A percentile compares a stretch with the other conserved stretches of the same genome.
phyloP scores from a whole-genome alignment of 73 alveolate genomes.

The Paramecium tetraurelia region DNA sequence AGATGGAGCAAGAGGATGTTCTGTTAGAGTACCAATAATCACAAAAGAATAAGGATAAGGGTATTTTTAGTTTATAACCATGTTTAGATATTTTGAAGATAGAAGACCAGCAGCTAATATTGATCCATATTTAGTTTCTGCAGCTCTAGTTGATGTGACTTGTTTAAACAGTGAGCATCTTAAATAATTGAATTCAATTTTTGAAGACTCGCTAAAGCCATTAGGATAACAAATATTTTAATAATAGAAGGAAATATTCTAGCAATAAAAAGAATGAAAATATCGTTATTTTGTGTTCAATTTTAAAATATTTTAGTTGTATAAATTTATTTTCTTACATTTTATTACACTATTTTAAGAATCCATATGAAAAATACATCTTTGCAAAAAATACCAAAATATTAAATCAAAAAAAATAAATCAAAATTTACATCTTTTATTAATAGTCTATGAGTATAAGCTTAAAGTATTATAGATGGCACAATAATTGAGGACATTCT shows the following conservation, averaged over 20 bases:
- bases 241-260: not conserved
- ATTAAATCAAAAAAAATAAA: too few species aligned
- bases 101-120: slow-evolving; percentile 93
- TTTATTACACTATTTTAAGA: too few species aligned
- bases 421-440: too few species aligned
- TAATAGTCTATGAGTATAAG: too few species aligned
- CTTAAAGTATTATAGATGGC: too few species aligned
- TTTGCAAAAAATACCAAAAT: too few species aligned
- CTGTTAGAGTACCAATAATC: slow-evolving; percentile 87
- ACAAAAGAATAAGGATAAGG: slow-evolving; percentile 76
- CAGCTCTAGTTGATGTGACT: slow-evolving; percentile 71
- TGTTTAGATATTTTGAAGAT: slow-evolving; percentile 81
- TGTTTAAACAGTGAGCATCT: not conserved
- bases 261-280: not conserved
- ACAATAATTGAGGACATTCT: too few species aligned
- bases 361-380: too few species aligned
- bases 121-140: slow-evolving; percentile 87
- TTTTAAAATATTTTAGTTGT: not conserved
- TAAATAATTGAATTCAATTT: not conserved
- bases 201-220: not conserved
- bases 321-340: not conserved
- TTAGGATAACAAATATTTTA: not conserved
- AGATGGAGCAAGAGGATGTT: slow-evolving; percentile 88
- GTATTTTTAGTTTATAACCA: not conserved
- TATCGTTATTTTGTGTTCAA: not conserved